These are phyloP conservation scores for Aureobasidium uvarum DNA, from an alignment of 2,329 filamentous ascomycete genomes.

Conservation along the genomic window DNA sequence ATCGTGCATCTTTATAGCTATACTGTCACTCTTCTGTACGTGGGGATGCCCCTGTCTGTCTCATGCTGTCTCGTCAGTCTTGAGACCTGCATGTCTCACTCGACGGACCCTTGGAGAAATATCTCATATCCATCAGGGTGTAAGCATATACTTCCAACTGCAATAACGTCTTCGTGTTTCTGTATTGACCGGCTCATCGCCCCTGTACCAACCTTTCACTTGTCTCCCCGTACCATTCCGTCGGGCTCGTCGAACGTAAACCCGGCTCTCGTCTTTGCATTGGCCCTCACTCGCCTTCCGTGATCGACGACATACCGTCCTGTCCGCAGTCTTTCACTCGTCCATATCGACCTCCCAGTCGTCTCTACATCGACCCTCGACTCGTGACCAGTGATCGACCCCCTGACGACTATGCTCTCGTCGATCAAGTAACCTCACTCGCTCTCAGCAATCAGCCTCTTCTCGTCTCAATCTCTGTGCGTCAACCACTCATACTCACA, in stretches of 20 bases:
- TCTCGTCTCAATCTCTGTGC: not conserved
- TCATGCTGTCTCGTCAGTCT: not conserved
- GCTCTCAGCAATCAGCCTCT: not conserved
- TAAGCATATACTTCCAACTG: not conserved
- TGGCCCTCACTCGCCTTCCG: not conserved
- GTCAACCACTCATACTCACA: not conserved
- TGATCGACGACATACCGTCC: not conserved
- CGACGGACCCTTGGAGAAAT: not conserved
- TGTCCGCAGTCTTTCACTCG: not conserved
- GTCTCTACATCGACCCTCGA: not conserved
- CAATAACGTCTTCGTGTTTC: not conserved
- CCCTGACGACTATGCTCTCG: not conserved
- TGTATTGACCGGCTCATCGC: not conserved
- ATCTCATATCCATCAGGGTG: not conserved
- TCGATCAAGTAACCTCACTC: not conserved
- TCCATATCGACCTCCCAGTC: not conserved
- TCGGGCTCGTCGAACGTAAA: not conserved
- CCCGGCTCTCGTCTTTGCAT: not conserved
- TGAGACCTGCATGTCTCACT: conserved; percentile 6
- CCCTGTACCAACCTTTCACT: not conserved
- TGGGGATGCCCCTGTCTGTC: no score
- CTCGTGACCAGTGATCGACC: not conserved
- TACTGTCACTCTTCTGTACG: not conserved
- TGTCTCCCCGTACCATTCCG: not conserved
- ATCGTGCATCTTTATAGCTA: not conserved